Conservation (phyloP, 106 monocot genomes). For the Cymbidium sinense region DNA sequence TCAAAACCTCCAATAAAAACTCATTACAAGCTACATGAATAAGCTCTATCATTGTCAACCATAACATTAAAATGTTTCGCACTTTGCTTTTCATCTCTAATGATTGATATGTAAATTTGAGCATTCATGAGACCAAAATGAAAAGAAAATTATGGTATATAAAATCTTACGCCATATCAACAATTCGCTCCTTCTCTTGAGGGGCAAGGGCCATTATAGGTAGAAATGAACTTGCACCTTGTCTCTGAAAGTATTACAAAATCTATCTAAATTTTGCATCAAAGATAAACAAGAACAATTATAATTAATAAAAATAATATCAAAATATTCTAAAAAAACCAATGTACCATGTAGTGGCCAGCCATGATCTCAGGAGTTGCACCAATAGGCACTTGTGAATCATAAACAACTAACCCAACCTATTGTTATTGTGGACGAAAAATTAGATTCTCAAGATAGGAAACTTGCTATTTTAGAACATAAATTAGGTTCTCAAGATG, state of each 20-base stretch:
- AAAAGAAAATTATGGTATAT: not conserved
- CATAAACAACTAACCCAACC: slow-evolving; percentile 94
- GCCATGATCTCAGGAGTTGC: slow-evolving; percentile 93
- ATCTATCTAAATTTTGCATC: not conserved
- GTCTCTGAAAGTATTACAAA: slow-evolving; percentile 43
- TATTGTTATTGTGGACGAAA: slow-evolving; percentile 19
- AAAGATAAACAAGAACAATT: slow-evolving; percentile 6
- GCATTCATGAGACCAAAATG: not conserved
- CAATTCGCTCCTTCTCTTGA: slow-evolving; percentile 89
- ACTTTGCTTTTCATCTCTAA: too few species aligned
- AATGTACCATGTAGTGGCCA: slow-evolving; percentile 86
- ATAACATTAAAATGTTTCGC: too few species aligned
- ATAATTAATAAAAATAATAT: not conserved
- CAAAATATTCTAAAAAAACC: not conserved
- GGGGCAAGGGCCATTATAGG: slow-evolving; percentile 99
- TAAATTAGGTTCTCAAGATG: too few species aligned
- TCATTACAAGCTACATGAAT: too few species aligned
- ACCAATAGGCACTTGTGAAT: slow-evolving; percentile 85
- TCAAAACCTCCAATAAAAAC: too few species aligned
- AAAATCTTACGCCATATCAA: slow-evolving; percentile 95
- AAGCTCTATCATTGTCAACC: too few species aligned
- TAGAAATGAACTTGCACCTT: slow-evolving; percentile 95
- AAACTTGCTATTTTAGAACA: too few species aligned
- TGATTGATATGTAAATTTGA: not conserved
- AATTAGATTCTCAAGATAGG: not conserved